These are phyloP conservation scores for Chondrus crispus DNA, from an alignment of 23 red algal species.

Conservation along the genomic window DNA sequence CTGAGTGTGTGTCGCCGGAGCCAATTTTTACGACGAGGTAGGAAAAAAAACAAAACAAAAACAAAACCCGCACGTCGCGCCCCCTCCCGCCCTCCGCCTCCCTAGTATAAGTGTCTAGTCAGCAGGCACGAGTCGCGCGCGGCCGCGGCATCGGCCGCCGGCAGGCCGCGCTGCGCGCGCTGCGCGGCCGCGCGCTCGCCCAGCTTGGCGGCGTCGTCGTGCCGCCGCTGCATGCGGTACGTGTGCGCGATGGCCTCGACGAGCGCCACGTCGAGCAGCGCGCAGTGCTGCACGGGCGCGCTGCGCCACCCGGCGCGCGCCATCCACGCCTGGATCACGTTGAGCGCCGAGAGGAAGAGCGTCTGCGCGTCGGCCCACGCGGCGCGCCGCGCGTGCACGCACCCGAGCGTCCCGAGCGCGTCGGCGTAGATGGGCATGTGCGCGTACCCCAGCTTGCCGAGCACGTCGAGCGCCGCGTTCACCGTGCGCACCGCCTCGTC, in stretches of 20 bases:
- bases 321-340: slow-evolving; percentile 54
- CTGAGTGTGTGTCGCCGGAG: no score
- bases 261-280: slow-evolving; percentile 79
- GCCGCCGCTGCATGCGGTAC: slow-evolving; percentile 25
- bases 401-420: slow-evolving; percentile 63
- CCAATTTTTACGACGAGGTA: no score
- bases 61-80: no score
- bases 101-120: neutral
- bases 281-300: slow-evolving; percentile 81
- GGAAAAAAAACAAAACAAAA: no score
- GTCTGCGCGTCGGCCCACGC: slow-evolving; percentile 46
- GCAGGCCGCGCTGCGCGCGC: neutral
- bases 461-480: slow-evolving; percentile 41
- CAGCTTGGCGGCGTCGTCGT: slow-evolving; percentile 53
- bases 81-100: no score
- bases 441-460: slow-evolving; percentile 37
- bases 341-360: slow-evolving; percentile 42
- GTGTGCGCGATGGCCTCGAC: slow-evolving; percentile 59
- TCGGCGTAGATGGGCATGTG: slow-evolving; percentile 88
- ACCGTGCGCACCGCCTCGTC: slow-evolving; percentile 21
- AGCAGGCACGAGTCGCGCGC: neutral
- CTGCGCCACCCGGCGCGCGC: slow-evolving; percentile 51
- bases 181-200: slow-evolving; percentile 2
- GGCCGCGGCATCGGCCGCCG: neutral
- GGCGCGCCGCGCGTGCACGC: slow-evolving; percentile 29